phyloP scores from a whole-genome alignment of 1,139 yeast genomes.

The Arxiozyma slooffiae region DNA sequence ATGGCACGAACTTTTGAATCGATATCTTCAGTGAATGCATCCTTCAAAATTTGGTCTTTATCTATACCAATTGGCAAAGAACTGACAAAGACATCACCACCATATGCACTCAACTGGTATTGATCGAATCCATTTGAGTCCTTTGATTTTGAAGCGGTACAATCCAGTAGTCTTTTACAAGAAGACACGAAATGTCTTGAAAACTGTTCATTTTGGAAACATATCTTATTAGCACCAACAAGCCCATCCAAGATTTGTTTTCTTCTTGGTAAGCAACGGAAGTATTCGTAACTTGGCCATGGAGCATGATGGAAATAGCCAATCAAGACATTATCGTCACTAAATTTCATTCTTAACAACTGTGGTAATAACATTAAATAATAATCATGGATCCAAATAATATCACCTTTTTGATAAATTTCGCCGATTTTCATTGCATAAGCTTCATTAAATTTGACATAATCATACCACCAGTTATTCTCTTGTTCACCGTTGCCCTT shows the following conservation, averaged over 20 bases:
- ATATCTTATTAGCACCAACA: slow-evolving; percentile 78
- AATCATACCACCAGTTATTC: slow-evolving; percentile 80
- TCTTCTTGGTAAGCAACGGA: slow-evolving; percentile 78
- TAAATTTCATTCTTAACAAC: slow-evolving; percentile 69
- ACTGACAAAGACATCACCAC: slow-evolving; percentile 61
- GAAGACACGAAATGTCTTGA: slow-evolving; percentile 85
- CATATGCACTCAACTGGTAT: slow-evolving; percentile 55
- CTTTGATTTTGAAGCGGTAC: slow-evolving; percentile 37
- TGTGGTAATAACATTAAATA: slow-evolving; percentile 79
- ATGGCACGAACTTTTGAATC: slow-evolving; percentile 43
- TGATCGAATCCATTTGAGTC: slow-evolving; percentile 22
- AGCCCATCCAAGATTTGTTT: slow-evolving; percentile 77
- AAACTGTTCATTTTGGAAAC: slow-evolving; percentile 79
- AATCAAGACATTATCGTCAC: slow-evolving; percentile 55
- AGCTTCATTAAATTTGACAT: slow-evolving; percentile 81
- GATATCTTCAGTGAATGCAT: slow-evolving; percentile 39
- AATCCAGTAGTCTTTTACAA: slow-evolving; percentile 73
- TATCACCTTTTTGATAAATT: slow-evolving; percentile 78
- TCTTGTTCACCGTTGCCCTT: slow-evolving; percentile 34
- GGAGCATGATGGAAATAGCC: slow-evolving; percentile 84
- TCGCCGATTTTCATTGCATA: slow-evolving; percentile 68
- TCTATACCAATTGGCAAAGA: slow-evolving; percentile 85
- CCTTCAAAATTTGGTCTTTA: slow-evolving; percentile 50
- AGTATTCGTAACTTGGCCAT: slow-evolving; percentile 93
- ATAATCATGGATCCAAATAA: slow-evolving; percentile 93